A percentile compares a stretch with the other conserved stretches of the same genome.
Evolutionary conservation across 2,329 filamentous ascomycete genomes (phyloP).

Genomic region (Calonectria leucothoes): DNA sequence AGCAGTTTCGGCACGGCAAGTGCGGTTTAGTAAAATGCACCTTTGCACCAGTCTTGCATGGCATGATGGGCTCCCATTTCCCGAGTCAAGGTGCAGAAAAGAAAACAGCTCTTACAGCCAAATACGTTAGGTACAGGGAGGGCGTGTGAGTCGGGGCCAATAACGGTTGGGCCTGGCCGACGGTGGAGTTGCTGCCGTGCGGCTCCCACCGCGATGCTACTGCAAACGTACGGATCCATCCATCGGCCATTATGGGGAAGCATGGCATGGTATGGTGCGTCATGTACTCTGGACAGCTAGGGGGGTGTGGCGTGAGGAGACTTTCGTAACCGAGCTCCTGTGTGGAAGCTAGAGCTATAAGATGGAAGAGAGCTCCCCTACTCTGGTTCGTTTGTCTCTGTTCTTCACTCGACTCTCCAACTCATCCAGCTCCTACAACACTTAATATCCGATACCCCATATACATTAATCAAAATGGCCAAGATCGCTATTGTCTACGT

Average conservation of each 20-base stretch:
- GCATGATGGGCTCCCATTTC: not conserved
- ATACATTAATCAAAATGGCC: conserved; percentile 71
- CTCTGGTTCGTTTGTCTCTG: not conserved
- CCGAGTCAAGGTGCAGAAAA: not conserved
- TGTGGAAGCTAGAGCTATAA: conserved; percentile 14
- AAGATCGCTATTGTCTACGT: conserved; percentile 93
- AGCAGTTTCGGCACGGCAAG: not conserved
- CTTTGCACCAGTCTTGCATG: not conserved
- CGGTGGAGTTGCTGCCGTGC: conserved; percentile 5
- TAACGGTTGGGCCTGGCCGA: not conserved
- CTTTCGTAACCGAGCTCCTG: not conserved
- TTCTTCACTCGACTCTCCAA: conserved; percentile 5
- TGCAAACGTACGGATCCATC: conserved; percentile 19
- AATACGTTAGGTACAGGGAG: not conserved
- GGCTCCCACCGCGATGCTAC: conserved; percentile 17
- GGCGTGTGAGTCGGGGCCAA: conserved; percentile 6
- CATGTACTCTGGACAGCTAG: not conserved
- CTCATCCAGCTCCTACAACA: conserved; percentile 17
- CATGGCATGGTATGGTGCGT: not conserved
- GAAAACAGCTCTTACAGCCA: not conserved
- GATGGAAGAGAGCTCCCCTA: conserved; percentile 18
- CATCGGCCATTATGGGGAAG: not conserved
- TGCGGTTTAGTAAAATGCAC: not conserved
- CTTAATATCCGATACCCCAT: not conserved
- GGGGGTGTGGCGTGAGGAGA: not conserved